Percentiles rank a stretch among this genome's conserved stretches.
These are phyloP conservation scores for Eimeria sp. DNA, from an alignment of 169 alveolate species.

Conservation along the genomic window DNA sequence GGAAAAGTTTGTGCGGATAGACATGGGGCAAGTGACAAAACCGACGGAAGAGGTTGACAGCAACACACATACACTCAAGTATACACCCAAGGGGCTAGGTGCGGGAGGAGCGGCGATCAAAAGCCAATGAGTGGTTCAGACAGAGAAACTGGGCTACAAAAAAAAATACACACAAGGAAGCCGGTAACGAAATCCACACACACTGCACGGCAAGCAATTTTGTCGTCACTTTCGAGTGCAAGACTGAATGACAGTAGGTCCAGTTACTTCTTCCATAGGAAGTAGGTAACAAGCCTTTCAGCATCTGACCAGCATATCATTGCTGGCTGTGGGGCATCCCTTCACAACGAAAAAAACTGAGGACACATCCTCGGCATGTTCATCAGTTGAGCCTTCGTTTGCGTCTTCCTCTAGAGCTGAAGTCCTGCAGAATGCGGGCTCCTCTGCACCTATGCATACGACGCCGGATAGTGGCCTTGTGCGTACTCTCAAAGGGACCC, in stretches of 20 bases:
- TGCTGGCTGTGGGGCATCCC: conserved; percentile 59
- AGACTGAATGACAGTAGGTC: not conserved
- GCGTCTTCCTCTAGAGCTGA: not conserved
- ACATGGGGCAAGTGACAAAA: not conserved
- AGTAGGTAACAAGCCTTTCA: not conserved
- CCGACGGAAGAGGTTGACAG: not conserved
- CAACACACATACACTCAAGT: too few species aligned
- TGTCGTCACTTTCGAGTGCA: not conserved
- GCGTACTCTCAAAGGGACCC: not conserved
- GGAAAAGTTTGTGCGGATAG: not conserved
- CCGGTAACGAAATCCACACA: not conserved
- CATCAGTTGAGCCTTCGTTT: not conserved
- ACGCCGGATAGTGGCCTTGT: not conserved
- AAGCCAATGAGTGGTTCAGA: not conserved
- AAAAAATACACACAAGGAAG: not conserved
- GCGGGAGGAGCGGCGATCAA: too few species aligned
- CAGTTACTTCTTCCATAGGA: not conserved
- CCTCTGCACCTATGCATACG: not conserved
- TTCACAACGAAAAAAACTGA: not conserved
- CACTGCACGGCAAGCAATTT: not conserved
- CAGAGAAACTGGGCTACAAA: not conserved
- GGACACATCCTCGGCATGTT: not conserved
- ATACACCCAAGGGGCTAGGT: too few species aligned
- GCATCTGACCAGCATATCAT: conserved; percentile 32
- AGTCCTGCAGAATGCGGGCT: not conserved